Evolutionary conservation across 2,329 filamentous ascomycete species (phyloP).

Genomic region (Apiospora arundinis): DNA sequence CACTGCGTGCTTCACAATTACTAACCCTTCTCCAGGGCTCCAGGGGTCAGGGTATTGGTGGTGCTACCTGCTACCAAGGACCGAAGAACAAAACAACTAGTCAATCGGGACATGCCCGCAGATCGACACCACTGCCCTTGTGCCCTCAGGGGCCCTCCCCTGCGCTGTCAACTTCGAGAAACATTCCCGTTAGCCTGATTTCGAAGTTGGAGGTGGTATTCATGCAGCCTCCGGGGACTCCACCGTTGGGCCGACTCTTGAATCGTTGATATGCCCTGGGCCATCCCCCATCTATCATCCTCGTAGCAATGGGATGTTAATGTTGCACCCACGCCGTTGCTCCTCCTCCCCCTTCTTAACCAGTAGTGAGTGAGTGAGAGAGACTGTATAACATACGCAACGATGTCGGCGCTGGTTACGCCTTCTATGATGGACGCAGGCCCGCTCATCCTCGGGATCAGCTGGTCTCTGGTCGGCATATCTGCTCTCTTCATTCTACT

Average conservation of each 20-base stretch:
- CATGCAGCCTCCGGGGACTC: slow-evolving; percentile 2
- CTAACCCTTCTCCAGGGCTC: not conserved
- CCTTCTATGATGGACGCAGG: slow-evolving; percentile 20
- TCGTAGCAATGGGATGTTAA: not conserved
- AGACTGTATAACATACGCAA: not conserved
- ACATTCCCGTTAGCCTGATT: slow-evolving; percentile 6
- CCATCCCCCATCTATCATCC: not conserved
- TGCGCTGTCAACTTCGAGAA: slow-evolving; percentile 5
- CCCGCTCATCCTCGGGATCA: slow-evolving; percentile 20
- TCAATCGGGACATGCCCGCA: not conserved
- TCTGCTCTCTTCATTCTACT: slow-evolving; percentile 21
- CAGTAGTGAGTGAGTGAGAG: not conserved
- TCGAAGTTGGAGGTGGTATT: not conserved
- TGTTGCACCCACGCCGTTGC: slow-evolving; percentile 9
- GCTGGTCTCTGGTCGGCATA: slow-evolving; percentile 24
- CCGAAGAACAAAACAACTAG: not conserved
- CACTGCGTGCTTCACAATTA: no score
- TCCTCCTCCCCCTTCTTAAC: not conserved
- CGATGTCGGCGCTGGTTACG: slow-evolving; percentile 9
- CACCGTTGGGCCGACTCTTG: not conserved
- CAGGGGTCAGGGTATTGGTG: not conserved
- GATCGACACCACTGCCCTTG: not conserved
- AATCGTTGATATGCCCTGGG: not conserved
- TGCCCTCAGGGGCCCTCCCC: not conserved
- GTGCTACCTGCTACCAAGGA: not conserved